Evolutionary conservation across 768 basidiomycete genomes (phyloP), one percentile per base, ranked within the genome.

Genomic region (Lactifluus piperatus): DNA sequence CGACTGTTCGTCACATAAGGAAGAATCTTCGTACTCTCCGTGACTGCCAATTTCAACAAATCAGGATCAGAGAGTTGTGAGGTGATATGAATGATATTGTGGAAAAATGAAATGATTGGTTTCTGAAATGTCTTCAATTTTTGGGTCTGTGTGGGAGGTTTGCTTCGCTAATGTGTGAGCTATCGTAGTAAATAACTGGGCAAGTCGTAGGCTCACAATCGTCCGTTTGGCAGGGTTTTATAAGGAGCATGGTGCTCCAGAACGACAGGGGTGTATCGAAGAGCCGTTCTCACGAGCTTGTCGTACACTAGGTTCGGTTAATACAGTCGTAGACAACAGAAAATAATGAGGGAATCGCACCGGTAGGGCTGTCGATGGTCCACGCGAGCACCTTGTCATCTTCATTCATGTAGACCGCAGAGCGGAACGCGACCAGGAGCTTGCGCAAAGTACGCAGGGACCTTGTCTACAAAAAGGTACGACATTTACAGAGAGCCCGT

Each of bases 181-280:
- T 47, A 62, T 18, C 32, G 10, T 11, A 22, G 3, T 22, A 27
- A 11, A 34, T 36, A 47, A 29, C 20, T 32, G 11, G n/a, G 26
- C 16, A 20, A 16, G 44, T 27, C 6, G 36, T 36, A 18, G 8
- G 77, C 90, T 50, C 67, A 95, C 94, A 88, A 86, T 79, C 87
- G 90, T 53, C 94, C 97, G 65, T 84, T 84, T 1, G 84, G 69
- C 26, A 86, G 77, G 1, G 81, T 84, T 74, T 93, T 95, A 75
- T 84, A 92, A 0, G 95, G 94, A 36, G 89, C 76, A 65, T 97
- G 94, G 67, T 94, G 85, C 50, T 81, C 79, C 18, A 99, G 79
- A 8, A 97, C 79, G 41, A 97, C 79, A 2, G 97, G 94, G 0
- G 94, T 94, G 72, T 91, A 99, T 67, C 83, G 84, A 27, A 99